phyloP scores from a whole-genome alignment of 768 basidiomycete species.

The Russula lepida region DNA sequence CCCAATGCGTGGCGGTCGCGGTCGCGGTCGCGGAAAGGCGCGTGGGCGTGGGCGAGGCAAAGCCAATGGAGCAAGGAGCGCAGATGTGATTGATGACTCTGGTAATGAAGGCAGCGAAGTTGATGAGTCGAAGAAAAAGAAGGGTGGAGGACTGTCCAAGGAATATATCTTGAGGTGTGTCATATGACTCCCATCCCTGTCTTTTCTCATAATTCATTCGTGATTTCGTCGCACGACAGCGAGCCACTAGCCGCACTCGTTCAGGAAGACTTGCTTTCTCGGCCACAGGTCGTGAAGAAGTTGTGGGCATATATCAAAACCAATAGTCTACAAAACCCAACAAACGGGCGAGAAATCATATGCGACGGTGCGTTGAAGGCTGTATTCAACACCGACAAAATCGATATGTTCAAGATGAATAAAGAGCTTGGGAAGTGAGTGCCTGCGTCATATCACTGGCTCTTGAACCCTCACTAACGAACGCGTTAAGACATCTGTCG shows the following conservation, averaged over 20 bases:
- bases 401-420: constrained; percentile 96
- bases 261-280: constrained; percentile 59
- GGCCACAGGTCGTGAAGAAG: constrained; percentile 85
- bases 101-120: constrained; percentile 30
- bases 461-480: neutral
- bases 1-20: constrained; percentile 19
- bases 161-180: constrained; percentile 64
- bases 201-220: constrained; percentile 5
- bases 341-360: constrained; percentile 74
- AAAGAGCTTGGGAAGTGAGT: constrained; percentile 73
- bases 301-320: constrained; percentile 86
- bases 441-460: neutral
- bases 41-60: constrained; percentile 15
- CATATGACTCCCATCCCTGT: constrained; percentile 5
- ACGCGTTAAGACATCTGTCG: constrained; percentile 11
- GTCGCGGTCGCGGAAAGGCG: constrained; percentile 16
- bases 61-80: constrained; percentile 30
- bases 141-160: constrained; percentile 62
- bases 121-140: constrained; percentile 37
- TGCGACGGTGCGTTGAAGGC: constrained; percentile 68
- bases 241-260: constrained; percentile 65
- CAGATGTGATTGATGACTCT: constrained; percentile 29
- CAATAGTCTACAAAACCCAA: constrained; percentile 76
- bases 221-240: constrained; percentile 34
- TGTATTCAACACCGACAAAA: constrained; percentile 72